Base-by-base conservation (phyloP, 179 eudicot genomes). In the Spinacia oleracea region DNA sequence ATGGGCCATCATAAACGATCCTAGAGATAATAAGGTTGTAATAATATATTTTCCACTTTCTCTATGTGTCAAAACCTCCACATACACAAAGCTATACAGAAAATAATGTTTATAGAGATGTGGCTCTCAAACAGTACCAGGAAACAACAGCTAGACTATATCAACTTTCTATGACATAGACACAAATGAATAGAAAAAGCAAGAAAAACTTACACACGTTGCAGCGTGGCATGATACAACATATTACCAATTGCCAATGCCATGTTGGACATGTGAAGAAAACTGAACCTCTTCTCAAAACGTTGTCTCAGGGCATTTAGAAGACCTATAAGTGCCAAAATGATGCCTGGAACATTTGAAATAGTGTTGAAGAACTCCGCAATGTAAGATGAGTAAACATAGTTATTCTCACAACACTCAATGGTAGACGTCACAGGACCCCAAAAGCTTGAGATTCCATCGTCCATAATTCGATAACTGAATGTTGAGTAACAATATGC, bases 401-500 rank as follows among this genome's bases (percentile, higher is more conserved):
- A 87, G 68, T 87, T 87, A 76, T 82, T 76, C 81, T 87, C 88
- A 73, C 90, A 87, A 53, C 90, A 87, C 77, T 87, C 90, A 38
- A 77, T 83, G 40, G 88, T 83, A 71, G 90, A 87, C 32, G 90
- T 87, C 82, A 87, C 90, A 46, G 90, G 88, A 66, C 90, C 90
- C 90, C 90, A 87, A 63, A 87, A 87, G 81, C 87, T 87, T 23
- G 88, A 67, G 70, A 84, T 74, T 73, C 82, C 88, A 79, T 85
- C 85, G 35, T 80, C 90, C 88, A 85, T 87, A 31, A 72, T 72
- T 79, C 46, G 73, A 70, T 73, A 59, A 12, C 40, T 34, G n/a
- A 23, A 42, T 11, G 4, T 2, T 6, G 51, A 66, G 70, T 55
- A 70, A 2, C 20, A 16, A 45, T 65, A 29, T 56, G 63, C 70